These are phyloP conservation scores for Panicum miliaceum DNA, from an alignment of 176 grass and related monocot genomes.

Conservation along the genomic window DNA sequence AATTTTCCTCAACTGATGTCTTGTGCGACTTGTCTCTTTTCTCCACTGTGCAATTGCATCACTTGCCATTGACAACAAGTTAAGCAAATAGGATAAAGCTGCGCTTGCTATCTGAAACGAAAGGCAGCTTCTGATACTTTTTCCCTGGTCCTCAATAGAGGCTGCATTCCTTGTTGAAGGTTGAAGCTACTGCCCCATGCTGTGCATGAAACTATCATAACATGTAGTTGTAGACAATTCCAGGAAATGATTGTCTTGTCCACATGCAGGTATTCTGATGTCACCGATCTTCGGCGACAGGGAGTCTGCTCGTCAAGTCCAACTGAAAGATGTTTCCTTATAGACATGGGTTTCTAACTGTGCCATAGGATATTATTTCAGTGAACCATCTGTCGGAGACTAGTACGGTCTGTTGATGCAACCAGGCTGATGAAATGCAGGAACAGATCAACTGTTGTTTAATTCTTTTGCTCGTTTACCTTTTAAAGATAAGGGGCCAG, in stretches of 20 bases:
- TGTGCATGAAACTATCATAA: conserved; percentile 11
- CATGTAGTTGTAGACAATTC: conserved; percentile 25
- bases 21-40: conserved; percentile 48
- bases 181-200: conserved; percentile 36
- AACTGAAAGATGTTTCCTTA: conserved; percentile 65
- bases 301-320: conserved; percentile 41
- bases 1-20: conserved; percentile 44
- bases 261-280: conserved; percentile 51
- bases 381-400: conserved; percentile 33
- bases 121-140: conserved; percentile 27
- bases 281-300: conserved; percentile 44
- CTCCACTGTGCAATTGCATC: conserved; percentile 56
- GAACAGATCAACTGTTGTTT: conserved; percentile 37
- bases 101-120: not conserved
- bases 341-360: conserved; percentile 58
- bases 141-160: conserved; percentile 31
- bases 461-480: not conserved
- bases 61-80: conserved; percentile 68
- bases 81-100: conserved; percentile 54
- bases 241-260: conserved; percentile 21
- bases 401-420: conserved; percentile 1
- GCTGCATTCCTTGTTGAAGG: conserved; percentile 29
- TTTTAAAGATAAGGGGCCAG: not conserved
- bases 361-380: conserved; percentile 42
- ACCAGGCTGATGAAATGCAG: conserved; percentile 13